Percentiles rank a stretch among this genome's conserved stretches.
Conservation (phyloP, 495 filamentous ascomycete species). For the Podospora comata region DNA sequence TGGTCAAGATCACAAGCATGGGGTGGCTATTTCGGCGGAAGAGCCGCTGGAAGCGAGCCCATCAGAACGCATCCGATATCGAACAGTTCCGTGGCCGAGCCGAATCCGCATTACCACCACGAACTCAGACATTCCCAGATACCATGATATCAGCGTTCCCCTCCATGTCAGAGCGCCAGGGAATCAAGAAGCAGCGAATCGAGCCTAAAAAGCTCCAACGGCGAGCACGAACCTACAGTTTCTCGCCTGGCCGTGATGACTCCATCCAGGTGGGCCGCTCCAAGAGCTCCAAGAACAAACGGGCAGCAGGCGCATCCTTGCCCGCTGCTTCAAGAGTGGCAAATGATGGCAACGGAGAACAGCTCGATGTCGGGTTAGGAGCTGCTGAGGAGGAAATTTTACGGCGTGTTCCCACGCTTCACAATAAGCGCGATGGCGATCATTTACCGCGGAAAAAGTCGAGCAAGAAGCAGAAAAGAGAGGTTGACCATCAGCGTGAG, state of each 20-base stretch:
- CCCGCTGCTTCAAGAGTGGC: constrained; percentile 33
- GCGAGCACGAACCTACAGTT: constrained; percentile 49
- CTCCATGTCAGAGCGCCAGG: constrained; percentile 21
- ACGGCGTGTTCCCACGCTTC: constrained; percentile 61
- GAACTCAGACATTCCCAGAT: constrained; percentile 41
- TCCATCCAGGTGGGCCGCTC: constrained; percentile 37
- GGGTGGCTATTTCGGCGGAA: constrained; percentile 76
- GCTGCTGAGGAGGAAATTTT: constrained; percentile 42
- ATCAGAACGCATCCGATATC: constrained; percentile 36
- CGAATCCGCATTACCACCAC: constrained; percentile 29
- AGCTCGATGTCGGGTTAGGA: constrained; percentile 3
- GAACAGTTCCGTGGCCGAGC: constrained; percentile 30
- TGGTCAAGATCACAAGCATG: constrained; percentile 43
- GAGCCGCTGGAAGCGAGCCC: constrained; percentile 48
- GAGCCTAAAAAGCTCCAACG: constrained; percentile 49
- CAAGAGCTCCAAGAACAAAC: constrained; percentile 29
- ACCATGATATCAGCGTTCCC: constrained; percentile 12
- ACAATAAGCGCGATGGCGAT: constrained; percentile 55
- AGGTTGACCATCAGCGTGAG: constrained; percentile 66
- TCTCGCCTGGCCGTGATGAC: constrained; percentile 52
- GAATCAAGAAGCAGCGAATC: constrained; percentile 35
- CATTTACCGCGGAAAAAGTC: constrained; percentile 64
- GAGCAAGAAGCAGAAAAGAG: constrained; percentile 69
- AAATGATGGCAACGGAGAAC: constrained; percentile 33
- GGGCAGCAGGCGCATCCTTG: constrained; percentile 31